Conservation (phyloP, 306 rosid genomes). For the Sicyos baderoa region DNA sequence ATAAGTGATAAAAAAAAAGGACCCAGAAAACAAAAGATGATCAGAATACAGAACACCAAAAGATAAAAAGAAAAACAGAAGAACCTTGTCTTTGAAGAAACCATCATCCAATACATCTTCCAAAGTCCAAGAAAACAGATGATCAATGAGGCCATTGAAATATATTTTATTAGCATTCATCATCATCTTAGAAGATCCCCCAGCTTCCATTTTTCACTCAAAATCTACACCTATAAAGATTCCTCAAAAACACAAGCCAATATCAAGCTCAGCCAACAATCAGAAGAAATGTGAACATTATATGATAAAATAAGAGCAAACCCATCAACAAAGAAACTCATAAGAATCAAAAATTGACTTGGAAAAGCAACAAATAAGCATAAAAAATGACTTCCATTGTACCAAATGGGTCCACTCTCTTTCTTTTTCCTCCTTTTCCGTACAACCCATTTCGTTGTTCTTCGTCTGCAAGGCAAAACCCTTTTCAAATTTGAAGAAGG, state of each 20-base stretch:
- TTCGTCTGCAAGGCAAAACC: not conserved
- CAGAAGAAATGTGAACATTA: not conserved
- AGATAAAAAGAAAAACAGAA: not conserved
- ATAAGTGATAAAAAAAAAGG: no score
- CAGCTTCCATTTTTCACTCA: slow-evolving; percentile 11
- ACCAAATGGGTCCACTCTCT: slow-evolving; percentile 7
- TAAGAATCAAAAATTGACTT: slow-evolving; percentile 8
- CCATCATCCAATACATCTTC: slow-evolving; percentile 32
- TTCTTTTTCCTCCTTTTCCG: slow-evolving; percentile 12
- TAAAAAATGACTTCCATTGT: not conserved
- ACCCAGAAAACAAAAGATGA: slow-evolving; percentile 1
- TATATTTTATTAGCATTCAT: not conserved
- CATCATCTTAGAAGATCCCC: not conserved
- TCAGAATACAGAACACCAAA: slow-evolving; percentile 1
- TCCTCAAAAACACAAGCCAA: not conserved
- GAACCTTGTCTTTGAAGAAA: slow-evolving; percentile 34
- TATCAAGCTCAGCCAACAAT: not conserved
- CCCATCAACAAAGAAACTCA: slow-evolving; percentile 4
- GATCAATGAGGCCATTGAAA: slow-evolving; percentile 20
- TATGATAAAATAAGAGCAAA: not conserved
- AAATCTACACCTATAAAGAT: not conserved
- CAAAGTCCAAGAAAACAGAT: slow-evolving; percentile 45
- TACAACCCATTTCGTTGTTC: not conserved
- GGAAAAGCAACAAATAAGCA: not conserved
- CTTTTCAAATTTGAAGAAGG: not conserved